Evolutionary conservation across 2,329 filamentous ascomycete genomes (phyloP), one percentile per base, ranked within the genome.

Genomic region (Neospermospora avenae): DNA sequence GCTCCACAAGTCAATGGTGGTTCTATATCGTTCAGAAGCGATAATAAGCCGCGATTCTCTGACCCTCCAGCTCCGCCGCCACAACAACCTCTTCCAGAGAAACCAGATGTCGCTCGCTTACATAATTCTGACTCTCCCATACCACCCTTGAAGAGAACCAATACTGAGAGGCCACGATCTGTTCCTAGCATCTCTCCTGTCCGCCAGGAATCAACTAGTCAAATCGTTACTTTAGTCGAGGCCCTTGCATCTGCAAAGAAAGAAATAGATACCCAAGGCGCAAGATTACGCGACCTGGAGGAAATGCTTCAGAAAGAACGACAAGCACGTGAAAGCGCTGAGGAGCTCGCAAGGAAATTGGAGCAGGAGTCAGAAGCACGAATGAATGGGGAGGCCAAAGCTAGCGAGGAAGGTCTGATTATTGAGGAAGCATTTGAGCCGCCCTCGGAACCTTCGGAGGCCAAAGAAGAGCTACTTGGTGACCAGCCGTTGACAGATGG

Each of bases 11-110:
- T 77, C n/a, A 81, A 79, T 61, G 77, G 77, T 51, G 73, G 74
- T 34, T 74, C 74, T 8, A 77, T 78, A 65, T 74, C 77, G 59
- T 75, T 79, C 49, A 88, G 91, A 66, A 77, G 85, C 20, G 92
- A 96, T 70, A 79, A 87, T 42, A 93, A 95, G 69, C 84, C 90
- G 4, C 84, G 92, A 55, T 98, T 97, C 73, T 95, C 91, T 1
- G 93, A 97, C 60, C 93, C 93, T 54, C 93, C 93, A 3, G 93
- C 93, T 22, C 93, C 93, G 7, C 93, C 93, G 25, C 93, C 93
- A 28, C 92, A 96, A 68, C 93, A 96, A 68, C 93, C 93, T 14
- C 79, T 98, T 5, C 93, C 93, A 0, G 93, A 97, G 72, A 97
- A 97, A 73, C 93, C 93, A 0, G 91, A 96, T 74, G 84, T 82